Conservation (phyloP, 306 rosid species). For the Inga laurina region DNA sequence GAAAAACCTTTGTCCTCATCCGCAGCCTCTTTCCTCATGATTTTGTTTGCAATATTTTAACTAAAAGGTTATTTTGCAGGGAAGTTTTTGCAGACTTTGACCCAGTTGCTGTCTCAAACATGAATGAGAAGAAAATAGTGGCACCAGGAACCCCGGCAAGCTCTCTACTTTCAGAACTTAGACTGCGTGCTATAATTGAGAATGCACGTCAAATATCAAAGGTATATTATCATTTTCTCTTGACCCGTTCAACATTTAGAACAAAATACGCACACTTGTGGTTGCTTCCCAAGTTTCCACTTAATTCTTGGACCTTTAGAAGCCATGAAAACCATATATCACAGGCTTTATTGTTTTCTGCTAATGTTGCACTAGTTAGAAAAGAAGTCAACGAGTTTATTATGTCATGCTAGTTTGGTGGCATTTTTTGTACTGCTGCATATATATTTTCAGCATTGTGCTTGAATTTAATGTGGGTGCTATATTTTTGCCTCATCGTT, state of each 20-base stretch:
- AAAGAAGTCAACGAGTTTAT: background rate
- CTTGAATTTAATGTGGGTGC: background rate
- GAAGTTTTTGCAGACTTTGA: constrained; percentile 77
- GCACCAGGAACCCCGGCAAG: constrained; percentile 61
- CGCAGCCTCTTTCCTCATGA: background rate
- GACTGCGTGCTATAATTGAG: constrained; percentile 68
- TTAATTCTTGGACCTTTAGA: background rate
- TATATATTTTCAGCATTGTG: background rate
- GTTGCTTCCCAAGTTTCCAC: constrained; percentile 4
- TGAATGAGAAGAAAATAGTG: constrained; percentile 67
- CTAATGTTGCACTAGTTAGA: background rate
- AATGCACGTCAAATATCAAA: constrained; percentile 67
- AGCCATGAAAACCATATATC: background rate
- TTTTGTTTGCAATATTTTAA: constrained; percentile 14
- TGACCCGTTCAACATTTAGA: constrained; percentile 7
- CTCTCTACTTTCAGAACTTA: constrained; percentile 69
- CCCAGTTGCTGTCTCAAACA: constrained; percentile 60
- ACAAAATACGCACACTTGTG: constrained; percentile 20
- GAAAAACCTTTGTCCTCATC: constrained; percentile 3
- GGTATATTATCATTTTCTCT: constrained; percentile 51
- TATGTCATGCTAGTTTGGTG: background rate
- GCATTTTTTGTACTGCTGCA: background rate
- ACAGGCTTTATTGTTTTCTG: constrained; percentile 2
- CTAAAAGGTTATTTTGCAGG: constrained; percentile 59
- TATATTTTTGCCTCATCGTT: background rate